A percentile compares a stretch with the other conserved stretches of the same genome.
Evolutionary conservation across 106 monocot genomes (phyloP).

Genomic region (Agapanthus africanus): DNA sequence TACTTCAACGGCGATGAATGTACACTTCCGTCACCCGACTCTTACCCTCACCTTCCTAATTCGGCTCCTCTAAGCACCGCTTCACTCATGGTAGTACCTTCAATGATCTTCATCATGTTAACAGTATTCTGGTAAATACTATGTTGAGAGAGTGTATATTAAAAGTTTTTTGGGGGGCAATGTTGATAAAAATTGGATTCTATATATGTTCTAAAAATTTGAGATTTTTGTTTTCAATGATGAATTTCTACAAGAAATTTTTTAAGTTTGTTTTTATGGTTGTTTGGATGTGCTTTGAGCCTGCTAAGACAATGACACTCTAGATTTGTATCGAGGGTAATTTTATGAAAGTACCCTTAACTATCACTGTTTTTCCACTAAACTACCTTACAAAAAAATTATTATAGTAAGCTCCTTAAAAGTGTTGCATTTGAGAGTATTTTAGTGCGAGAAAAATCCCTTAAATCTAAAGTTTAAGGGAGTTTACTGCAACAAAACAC

Average conservation of each 20-base stretch:
- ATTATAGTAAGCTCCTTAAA: too few species aligned
- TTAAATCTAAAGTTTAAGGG: too few species aligned
- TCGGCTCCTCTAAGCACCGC: slow-evolving; percentile 18
- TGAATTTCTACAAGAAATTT: neutral
- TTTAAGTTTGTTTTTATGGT: too few species aligned
- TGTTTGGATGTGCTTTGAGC: neutral
- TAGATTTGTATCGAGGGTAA: too few species aligned
- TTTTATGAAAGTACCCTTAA: too few species aligned
- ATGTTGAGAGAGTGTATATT: neutral
- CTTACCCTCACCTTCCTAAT: slow-evolving; percentile 61
- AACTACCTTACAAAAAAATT: too few species aligned
- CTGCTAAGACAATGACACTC: too few species aligned
- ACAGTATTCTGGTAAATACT: neutral
- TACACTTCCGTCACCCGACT: slow-evolving; percentile 55
- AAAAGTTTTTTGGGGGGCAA: neutral
- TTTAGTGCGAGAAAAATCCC: too few species aligned
- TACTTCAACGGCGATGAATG: slow-evolving; percentile 90
- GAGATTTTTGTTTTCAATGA: neutral
- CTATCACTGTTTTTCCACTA: too few species aligned
- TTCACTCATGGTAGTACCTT: neutral
- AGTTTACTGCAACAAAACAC: too few species aligned
- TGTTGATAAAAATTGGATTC: slow-evolving; percentile 6
- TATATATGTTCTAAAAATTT: neutral
- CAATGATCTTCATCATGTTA: slow-evolving; percentile 9
- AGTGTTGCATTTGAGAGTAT: too few species aligned